Evolutionary conservation across 2,329 filamentous ascomycete genomes (phyloP), one percentile per base, ranked within the genome.

Genomic region (Catunica adiposa): DNA sequence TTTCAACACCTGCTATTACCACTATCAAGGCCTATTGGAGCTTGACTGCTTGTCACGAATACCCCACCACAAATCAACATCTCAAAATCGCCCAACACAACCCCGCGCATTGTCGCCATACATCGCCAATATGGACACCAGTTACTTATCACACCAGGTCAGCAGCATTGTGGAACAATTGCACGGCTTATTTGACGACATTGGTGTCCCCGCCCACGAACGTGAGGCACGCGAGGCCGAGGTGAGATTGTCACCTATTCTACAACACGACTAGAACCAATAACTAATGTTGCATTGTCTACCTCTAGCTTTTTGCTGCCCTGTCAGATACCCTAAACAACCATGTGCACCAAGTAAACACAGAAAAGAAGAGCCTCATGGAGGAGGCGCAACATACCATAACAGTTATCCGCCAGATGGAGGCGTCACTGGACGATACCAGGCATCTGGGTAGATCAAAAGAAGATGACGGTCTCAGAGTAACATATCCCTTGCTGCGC

Each of bases 101-200:
- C n/a, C 7, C 44, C 14, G 22, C 44, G 44, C 3, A 23, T 15
- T 9, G 20, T 11, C 29, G 26, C 17, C 9, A 23, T 14, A 15
- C 20, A 22, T 23, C 31, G 20, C 20, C 40, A 29, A 55, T n/a
- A 58, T 96, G 82, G 89, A 96, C 71, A 88, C 89, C 58, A 87
- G 86, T 68, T 94, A 94, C 69, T 76, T 97, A 66, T 86, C 88
- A 63, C 88, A 94, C 68, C 92, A 97, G 79, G 87, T 98, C 71
- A 92, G 88, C 62, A 88, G 80, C 64, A 96, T 95, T 66, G 89
- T 97, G 67, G 81, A 80, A 68, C 89, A 96, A 70, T 78, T 98
- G 59, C 90, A 97, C 70, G 86, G 85, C 61, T 79, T 97, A 57
- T 98, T 96, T 65, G 92, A 98, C 68, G 90, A 98, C 67, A 98